These are phyloP conservation scores for Thielaviopsis musarum DNA, from an alignment of 2,329 filamentous ascomycete species.

Conservation along the genomic window DNA sequence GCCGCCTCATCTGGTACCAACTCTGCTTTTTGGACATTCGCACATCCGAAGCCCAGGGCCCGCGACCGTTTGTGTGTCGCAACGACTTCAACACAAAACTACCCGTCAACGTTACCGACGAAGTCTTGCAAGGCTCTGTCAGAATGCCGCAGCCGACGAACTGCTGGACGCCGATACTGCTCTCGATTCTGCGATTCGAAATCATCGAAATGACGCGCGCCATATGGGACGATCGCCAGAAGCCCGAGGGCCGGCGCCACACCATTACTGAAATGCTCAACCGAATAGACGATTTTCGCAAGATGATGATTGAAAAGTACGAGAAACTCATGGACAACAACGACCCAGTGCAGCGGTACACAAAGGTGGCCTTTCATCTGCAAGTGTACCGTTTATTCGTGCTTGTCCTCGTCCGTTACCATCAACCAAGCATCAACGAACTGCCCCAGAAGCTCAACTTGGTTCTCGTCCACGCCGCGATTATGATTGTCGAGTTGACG, in stretches of 20 bases:
- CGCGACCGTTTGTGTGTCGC: conserved; percentile 50
- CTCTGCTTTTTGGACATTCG: conserved; percentile 61
- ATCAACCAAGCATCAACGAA: conserved; percentile 27
- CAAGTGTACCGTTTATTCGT: conserved; percentile 46
- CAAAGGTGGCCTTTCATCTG: conserved; percentile 47
- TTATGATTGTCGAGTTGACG: conserved; percentile 31
- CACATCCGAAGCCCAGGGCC: conserved; percentile 59
- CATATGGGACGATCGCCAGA: conserved; percentile 52
- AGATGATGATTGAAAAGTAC: conserved; percentile 48
- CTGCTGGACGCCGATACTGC: conserved; percentile 50
- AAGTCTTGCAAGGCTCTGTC: conserved; percentile 35
- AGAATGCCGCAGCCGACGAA: conserved; percentile 20
- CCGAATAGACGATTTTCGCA: conserved; percentile 52
- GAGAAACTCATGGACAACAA: conserved; percentile 41
- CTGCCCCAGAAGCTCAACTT: conserved; percentile 47
- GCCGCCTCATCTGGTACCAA: conserved; percentile 61
- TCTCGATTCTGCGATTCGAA: conserved; percentile 53
- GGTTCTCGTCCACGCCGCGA: conserved; percentile 45
- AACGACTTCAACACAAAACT: conserved; percentile 62
- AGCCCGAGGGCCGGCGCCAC: conserved; percentile 43
- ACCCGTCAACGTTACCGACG: conserved; percentile 54
- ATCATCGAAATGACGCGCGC: conserved; percentile 55
- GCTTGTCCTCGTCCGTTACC: conserved; percentile 52
- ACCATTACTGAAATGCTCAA: conserved; percentile 46
- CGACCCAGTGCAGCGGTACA: conserved; percentile 45